These are phyloP conservation scores for Coniochaeta sp. DNA, from an alignment of 2,329 filamentous ascomycete species.

Conservation along the genomic window DNA sequence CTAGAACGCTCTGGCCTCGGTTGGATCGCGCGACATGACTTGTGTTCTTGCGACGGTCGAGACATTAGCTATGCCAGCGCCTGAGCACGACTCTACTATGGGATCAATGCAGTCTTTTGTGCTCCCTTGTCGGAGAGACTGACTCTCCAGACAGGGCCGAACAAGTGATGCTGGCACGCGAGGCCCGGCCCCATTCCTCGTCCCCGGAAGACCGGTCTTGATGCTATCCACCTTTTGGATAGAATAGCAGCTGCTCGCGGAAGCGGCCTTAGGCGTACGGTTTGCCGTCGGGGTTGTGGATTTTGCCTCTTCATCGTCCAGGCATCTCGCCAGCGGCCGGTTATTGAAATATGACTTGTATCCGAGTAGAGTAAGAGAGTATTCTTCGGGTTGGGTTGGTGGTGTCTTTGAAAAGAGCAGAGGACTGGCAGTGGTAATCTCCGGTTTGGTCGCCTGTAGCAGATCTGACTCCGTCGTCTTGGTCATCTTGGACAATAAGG, in stretches of 20 bases:
- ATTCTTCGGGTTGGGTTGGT: conserved; percentile 13
- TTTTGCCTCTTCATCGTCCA: conserved; percentile 13
- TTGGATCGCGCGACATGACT: conserved; percentile 4
- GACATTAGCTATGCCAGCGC: neutral
- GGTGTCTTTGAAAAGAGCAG: neutral
- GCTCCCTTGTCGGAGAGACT: neutral
- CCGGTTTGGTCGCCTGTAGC: neutral
- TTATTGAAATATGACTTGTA: conserved; percentile 24
- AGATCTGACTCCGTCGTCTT: neutral
- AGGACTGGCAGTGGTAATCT: neutral
- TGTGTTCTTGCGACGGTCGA: neutral
- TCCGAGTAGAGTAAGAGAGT: conserved; percentile 23
- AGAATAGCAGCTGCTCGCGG: neutral
- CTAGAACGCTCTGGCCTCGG: conserved; percentile 24
- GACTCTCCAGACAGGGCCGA: neutral
- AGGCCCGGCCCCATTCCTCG: neutral
- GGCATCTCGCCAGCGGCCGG: conserved; percentile 20
- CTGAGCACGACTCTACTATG: neutral
- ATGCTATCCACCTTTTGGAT: neutral
- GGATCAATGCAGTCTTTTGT: neutral
- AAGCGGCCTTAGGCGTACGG: neutral
- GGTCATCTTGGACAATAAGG: neutral
- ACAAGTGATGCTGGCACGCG: neutral
- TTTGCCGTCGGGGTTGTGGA: neutral
- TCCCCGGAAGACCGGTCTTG: neutral